These are phyloP conservation scores for Platanus orientalis DNA, from an alignment of 164 flowering plant genomes.

Conservation along the genomic window DNA sequence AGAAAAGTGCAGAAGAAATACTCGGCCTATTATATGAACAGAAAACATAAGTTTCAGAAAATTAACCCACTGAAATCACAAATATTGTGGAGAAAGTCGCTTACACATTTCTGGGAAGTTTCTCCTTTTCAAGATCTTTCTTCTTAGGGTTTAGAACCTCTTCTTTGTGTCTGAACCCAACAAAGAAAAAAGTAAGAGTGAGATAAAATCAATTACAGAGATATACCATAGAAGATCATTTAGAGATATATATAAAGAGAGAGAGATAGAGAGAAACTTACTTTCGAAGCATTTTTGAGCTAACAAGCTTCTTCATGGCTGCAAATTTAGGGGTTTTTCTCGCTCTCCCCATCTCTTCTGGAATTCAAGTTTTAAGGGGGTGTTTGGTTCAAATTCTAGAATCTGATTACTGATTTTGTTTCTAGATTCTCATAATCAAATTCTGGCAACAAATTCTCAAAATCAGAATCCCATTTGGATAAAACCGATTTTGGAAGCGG, in stretches of 20 bases:
- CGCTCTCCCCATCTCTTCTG: slow-evolving; percentile 58
- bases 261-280: no score
- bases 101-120: slow-evolving; percentile 87
- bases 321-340: slow-evolving; percentile 77
- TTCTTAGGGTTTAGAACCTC: slow-evolving; percentile 71
- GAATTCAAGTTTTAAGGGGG: no score
- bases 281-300: slow-evolving; percentile 59
- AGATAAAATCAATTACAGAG: background rate
- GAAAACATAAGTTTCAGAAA: no score
- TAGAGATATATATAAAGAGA: no score
- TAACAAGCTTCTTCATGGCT: slow-evolving; percentile 69
- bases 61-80: background rate
- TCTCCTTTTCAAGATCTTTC: slow-evolving; percentile 62
- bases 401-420: no score
- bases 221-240: no score
- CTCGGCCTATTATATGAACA: slow-evolving; percentile 46
- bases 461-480: no score
- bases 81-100: slow-evolving; percentile 3
- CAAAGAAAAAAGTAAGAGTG: background rate
- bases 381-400: no score
- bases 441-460: no score
- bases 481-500: no score
- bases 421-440: no score
- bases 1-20: slow-evolving; percentile 82
- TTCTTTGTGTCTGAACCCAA: slow-evolving; percentile 49